phyloP scores from a whole-genome alignment of 1,139 yeast genomes.

The Nakaseomyces nivariensis region DNA sequence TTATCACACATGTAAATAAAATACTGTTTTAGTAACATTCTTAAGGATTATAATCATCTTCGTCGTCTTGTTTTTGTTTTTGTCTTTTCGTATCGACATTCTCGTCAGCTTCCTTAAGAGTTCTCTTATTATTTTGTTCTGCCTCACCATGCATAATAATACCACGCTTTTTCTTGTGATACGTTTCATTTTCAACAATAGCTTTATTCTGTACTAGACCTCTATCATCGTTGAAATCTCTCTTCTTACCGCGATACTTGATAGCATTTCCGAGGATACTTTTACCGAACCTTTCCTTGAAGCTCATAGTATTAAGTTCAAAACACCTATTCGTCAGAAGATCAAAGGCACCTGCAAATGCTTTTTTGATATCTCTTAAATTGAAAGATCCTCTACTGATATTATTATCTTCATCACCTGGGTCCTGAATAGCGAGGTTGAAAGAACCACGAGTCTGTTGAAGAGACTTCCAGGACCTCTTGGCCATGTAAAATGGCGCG shows the following conservation, averaged over 20 bases:
- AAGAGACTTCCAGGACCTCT: constrained; percentile 45
- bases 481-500: constrained; percentile 48
- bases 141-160: constrained; percentile 18
- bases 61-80: constrained; percentile 11
- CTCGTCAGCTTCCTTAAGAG: constrained; percentile 16
- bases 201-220: constrained; percentile 55
- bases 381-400: constrained; percentile 82
- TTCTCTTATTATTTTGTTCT: constrained; percentile 4
- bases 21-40: no score
- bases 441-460: constrained; percentile 32
- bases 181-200: constrained; percentile 29
- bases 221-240: constrained; percentile 78
- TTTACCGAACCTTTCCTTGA: constrained; percentile 58
- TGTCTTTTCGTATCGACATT: constrained; percentile 2
- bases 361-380: constrained; percentile 67
- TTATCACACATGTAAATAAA: neutral
- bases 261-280: constrained; percentile 77
- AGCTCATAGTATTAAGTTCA: constrained; percentile 44
- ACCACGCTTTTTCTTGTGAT: constrained; percentile 24
- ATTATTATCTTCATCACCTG: constrained; percentile 73
- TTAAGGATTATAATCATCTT: constrained; percentile 10
- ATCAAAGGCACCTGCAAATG: constrained; percentile 89
- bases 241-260: constrained; percentile 59
- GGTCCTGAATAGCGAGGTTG: constrained; percentile 78
- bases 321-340: constrained; percentile 65